Base-by-base conservation (phyloP, 805 yeast genomes). In the Ogataea ramenticola region DNA sequence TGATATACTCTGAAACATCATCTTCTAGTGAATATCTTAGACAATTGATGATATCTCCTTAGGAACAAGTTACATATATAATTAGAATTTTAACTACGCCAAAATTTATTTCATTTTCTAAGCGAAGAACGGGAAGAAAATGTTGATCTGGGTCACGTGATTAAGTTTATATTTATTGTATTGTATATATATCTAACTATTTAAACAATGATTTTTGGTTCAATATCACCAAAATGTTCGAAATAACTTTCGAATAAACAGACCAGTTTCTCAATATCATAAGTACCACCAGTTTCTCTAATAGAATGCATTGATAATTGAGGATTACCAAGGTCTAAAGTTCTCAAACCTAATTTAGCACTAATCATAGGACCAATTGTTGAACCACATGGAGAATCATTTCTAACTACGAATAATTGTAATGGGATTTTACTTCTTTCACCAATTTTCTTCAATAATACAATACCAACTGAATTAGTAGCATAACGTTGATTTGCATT, bases 401-500 rank as follows among this genome's bases (percentile, higher is more conserved):
- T 93, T 44, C 91, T 77, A 24, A 85, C 95, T n/a, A 90, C 97
- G 67, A 91, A 88, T 45, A 89, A 64, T 64, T 91, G 99, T 49
- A 91, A 65, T 16, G 97, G 96, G n/a, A 86, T 82, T 52, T 75
- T 65, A 4, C 79, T 81, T 24, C 56, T 54, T 40, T 79, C 74
- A 3, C 95, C 97, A 42, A 85, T 64, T 49, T 79, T 73, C 58
- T 88, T 83, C 41, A 91, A 54, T 43, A 91, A 63, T 3, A 88
- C 86, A 45, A 89, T 74, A 26, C 98, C 98, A 0, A 90, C 83
- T 14, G 95, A 81, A 64, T 93, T 91, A 15, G 99, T 91, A 54
- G 93, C 89, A 59, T 93, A 93, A 45, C 96, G 77, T 68, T 93
- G 98, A 63, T 88, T 91, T 10, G 98, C 97, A 58, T 91, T 91